Percentiles rank a stretch among this genome's conserved stretches.
Conservation (phyloP, 1,139 yeast species). For the Pichia sp. region DNA sequence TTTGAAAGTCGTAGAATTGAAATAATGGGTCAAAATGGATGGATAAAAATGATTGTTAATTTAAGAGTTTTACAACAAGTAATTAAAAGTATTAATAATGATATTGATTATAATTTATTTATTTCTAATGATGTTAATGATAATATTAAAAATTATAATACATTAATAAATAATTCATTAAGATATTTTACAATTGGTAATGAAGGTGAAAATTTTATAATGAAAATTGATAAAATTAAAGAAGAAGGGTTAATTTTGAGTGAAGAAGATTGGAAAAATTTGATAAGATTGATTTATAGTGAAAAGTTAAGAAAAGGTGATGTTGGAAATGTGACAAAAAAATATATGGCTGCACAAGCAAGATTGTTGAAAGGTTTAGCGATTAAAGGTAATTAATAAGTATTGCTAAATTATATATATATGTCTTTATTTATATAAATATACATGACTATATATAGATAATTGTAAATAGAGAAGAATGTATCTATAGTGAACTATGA, state of each 20-base stretch:
- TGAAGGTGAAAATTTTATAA: slow-evolving; percentile 15
- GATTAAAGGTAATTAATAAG: background rate
- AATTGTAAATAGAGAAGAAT: background rate
- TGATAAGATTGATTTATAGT: slow-evolving; percentile 43
- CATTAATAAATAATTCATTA: slow-evolving; percentile 34
- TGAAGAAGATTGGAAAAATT: slow-evolving; percentile 34
- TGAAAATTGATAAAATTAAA: slow-evolving; percentile 7
- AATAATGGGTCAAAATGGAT: slow-evolving; percentile 58
- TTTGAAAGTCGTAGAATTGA: slow-evolving; percentile 52
- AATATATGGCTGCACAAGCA: slow-evolving; percentile 14
- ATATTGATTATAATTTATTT: slow-evolving; percentile 17
- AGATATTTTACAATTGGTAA: slow-evolving; percentile 39
- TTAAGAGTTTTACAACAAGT: slow-evolving; percentile 72
- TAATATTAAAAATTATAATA: background rate
- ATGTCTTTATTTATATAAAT: background rate
- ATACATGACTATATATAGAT: background rate
- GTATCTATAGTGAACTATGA: background rate
- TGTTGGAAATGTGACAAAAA: slow-evolving; percentile 9
- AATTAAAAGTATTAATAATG: slow-evolving; percentile 54
- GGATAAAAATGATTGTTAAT: slow-evolving; percentile 60
- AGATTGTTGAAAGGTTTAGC: slow-evolving; percentile 9
- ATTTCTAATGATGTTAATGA: background rate
- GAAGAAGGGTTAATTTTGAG: slow-evolving; percentile 13
- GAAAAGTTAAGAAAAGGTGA: slow-evolving; percentile 32
- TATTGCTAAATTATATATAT: background rate